phyloP scores from a whole-genome alignment of 139 green algal genomes.

The Yamagishiella unicocca region DNA sequence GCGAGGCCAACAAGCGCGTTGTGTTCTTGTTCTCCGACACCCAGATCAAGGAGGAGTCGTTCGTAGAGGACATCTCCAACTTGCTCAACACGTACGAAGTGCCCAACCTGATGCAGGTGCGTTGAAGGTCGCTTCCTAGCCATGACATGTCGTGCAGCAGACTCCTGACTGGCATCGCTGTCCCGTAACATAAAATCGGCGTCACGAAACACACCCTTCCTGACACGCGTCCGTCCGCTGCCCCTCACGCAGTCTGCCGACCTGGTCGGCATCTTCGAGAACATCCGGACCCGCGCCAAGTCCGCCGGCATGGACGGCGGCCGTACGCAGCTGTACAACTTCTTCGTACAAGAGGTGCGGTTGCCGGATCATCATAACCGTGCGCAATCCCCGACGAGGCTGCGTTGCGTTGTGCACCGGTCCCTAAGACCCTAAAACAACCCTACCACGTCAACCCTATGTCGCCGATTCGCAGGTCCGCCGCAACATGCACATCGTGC shows the following conservation, averaged over 20 bases:
- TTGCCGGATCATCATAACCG: too few species aligned
- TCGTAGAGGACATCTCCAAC: conserved; percentile 88
- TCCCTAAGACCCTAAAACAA: too few species aligned
- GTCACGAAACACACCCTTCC: too few species aligned
- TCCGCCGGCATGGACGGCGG: conserved; percentile 71
- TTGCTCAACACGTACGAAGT: conserved; percentile 88
- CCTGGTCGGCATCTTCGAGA: conserved; percentile 72
- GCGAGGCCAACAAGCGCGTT: conserved; percentile 75
- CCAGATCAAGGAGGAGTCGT: conserved; percentile 81
- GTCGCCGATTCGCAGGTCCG: conserved; percentile 65
- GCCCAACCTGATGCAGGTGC: conserved; percentile 79
- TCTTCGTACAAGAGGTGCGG: conserved; percentile 80
- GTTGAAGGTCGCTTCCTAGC: too few species aligned
- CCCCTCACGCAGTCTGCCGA: conserved; percentile 37
- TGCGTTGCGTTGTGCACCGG: too few species aligned
- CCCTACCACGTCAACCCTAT: too few species aligned
- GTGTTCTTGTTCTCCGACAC: conserved; percentile 87
- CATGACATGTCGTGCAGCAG: too few species aligned
- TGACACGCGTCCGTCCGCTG: too few species aligned
- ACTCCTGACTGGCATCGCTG: too few species aligned
- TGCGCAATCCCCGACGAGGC: too few species aligned
- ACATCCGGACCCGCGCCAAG: conserved; percentile 75
- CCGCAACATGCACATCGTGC: conserved; percentile 82
- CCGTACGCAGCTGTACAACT: conserved; percentile 78
- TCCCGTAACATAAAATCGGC: too few species aligned